These are phyloP conservation scores for Tolypocladium guangdongense DNA, from an alignment of 2,329 filamentous ascomycete species.

Conservation along the genomic window DNA sequence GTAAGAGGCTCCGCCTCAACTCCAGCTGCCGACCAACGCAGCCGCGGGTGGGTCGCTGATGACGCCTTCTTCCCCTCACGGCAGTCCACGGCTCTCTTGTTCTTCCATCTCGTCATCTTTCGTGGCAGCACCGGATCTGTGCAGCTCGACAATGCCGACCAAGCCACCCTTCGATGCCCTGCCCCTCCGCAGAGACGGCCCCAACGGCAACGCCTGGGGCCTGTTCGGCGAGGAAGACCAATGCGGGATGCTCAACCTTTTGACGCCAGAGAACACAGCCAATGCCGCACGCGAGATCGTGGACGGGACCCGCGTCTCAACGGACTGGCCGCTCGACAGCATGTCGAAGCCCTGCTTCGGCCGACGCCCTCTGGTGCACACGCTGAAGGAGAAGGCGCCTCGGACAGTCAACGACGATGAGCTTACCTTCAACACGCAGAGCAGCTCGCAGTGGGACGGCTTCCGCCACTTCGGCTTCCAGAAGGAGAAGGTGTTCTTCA, in stretches of 20 bases:
- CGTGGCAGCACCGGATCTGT: background rate
- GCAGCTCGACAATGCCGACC: background rate
- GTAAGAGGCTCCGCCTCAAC: too few species aligned
- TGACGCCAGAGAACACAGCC: constrained; percentile 25
- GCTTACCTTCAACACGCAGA: constrained; percentile 24
- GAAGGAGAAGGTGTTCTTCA: constrained; percentile 22
- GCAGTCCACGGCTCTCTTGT: background rate
- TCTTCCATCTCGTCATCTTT: too few species aligned
- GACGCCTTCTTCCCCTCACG: background rate
- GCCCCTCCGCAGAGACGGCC: constrained; percentile 36
- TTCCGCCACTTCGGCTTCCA: constrained; percentile 27
- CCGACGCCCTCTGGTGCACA: constrained; percentile 17
- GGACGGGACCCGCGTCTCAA: constrained; percentile 19
- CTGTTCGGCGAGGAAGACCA: constrained; percentile 40
- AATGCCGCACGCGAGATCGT: constrained; percentile 17
- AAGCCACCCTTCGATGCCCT: constrained; percentile 30
- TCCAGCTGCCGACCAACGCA: background rate
- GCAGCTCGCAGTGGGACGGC: constrained; percentile 28
- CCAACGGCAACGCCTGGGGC: constrained; percentile 44
- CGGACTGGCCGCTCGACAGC: constrained; percentile 21
- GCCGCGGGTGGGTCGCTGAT: background rate
- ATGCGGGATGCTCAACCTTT: constrained; percentile 42
- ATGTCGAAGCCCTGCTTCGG: constrained; percentile 23
- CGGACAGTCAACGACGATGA: constrained; percentile 21
- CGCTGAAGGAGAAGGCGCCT: constrained; percentile 15